Evolutionary conservation across 257 asterid genomes (phyloP), one percentile per base, ranked within the genome.

Genomic region (Solanum infundibuliforme): DNA sequence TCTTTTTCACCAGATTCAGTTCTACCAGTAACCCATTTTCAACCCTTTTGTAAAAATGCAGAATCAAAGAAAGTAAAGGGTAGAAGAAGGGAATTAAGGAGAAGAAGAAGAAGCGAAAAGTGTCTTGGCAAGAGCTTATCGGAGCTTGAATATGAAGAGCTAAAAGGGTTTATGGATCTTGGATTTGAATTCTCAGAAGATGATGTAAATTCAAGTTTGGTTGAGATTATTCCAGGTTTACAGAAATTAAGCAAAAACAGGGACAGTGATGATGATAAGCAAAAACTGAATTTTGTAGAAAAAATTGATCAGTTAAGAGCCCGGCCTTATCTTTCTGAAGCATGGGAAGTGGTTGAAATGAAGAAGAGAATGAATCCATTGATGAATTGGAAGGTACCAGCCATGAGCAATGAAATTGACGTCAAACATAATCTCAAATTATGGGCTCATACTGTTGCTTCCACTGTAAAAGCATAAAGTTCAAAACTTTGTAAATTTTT

Each of bases 401-500:
- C 12, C 29, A 36, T 29, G 9, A 72, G 76, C 66, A 88, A 89
- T 88, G 93, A 93, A 52, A 89, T 87, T 62, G 91, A 84, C 38
- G 88, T 92, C 87, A 93, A 93, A 87, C 88, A 91, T 31, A 92
- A 85, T 83, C 93, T 94, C 65, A 94, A 88, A 86, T 38, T 60
- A 90, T 94, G 98, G 98, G 98, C 96, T 86, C 98, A 93, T 52
- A 86, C 86, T 88, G 98, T 94, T 91, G 96, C 98, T 88, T 91
- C 93, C 27, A 77, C 89, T 69, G 87, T 82, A 29, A 82, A 48
- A 82, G 43, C 86, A 3, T 82, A 48, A 82, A 16, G 4, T 82
- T 79, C 39, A 27, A 43, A 14, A 43, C 66, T 79, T 79, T 77
- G 34, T 39, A 32, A 77, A 25, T 25, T 39, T 77, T 29, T 25